Evolutionary conservation across 2,329 filamentous ascomycete genomes (phyloP).

Genomic region (Sclerotinia nivalis): DNA sequence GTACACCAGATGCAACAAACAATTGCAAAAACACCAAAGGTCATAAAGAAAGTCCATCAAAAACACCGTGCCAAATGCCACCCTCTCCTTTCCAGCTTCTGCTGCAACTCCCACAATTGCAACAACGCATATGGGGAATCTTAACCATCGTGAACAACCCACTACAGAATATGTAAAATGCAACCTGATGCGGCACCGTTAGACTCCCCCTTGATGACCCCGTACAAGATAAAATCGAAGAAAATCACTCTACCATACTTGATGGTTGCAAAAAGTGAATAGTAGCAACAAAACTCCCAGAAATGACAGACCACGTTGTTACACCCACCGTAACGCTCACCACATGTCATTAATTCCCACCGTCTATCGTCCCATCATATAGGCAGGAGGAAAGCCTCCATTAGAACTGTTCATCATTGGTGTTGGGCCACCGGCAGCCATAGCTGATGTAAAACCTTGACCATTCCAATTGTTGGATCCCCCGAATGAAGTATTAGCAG

Average conservation of each 20-base stretch:
- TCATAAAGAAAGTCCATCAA: conserved; percentile 26
- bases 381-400: conserved; percentile 40
- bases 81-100: conserved; percentile 34
- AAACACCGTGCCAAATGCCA: conserved; percentile 39
- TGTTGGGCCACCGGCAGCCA: conserved; percentile 38
- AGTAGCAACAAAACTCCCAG: conserved; percentile 27
- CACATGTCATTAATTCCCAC: conserved; percentile 15
- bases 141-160: conserved; percentile 41
- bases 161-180: conserved; percentile 38
- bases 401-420: conserved; percentile 38
- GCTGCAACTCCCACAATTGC: conserved; percentile 40
- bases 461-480: conserved; percentile 38
- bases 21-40: conserved; percentile 33
- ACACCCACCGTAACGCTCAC: conserved; percentile 1
- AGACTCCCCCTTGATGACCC: conserved; percentile 36
- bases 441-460: conserved; percentile 35
- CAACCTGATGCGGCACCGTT: conserved; percentile 36
- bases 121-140: conserved; percentile 41
- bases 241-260: conserved; percentile 23
- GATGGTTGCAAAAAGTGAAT: conserved; percentile 6
- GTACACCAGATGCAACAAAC: conserved; percentile 38
- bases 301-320: conserved; percentile 22
- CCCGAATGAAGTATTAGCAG: conserved; percentile 31
- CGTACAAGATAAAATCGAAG: conserved; percentile 30
- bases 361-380: conserved; percentile 43